Conservation (phyloP, 306 rosid species). For the Castanopsis chinensis region DNA sequence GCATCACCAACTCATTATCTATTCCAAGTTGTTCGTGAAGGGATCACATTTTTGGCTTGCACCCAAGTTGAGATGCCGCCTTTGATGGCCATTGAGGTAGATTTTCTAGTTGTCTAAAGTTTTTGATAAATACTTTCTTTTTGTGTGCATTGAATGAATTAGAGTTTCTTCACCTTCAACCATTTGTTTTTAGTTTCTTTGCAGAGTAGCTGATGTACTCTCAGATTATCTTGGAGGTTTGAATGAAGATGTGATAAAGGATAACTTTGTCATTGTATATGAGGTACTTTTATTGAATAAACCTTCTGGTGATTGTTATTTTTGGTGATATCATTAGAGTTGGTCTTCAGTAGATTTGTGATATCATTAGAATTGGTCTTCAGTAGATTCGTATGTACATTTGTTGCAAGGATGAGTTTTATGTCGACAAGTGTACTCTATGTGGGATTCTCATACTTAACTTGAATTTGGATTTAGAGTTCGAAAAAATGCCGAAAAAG, state of each 20-base stretch:
- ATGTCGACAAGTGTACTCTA: background rate
- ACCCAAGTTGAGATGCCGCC: constrained; percentile 99
- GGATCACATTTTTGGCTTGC: constrained; percentile 94
- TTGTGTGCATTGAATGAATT: background rate
- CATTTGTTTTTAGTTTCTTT: constrained; percentile 69
- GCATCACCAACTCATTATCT: constrained; percentile 97
- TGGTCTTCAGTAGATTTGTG: background rate
- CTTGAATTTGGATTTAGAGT: background rate
- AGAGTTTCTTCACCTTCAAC: constrained; percentile 28
- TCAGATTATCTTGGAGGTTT: constrained; percentile 83
- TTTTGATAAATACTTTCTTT: background rate
- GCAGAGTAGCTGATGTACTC: constrained; percentile 95
- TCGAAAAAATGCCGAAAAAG: background rate
- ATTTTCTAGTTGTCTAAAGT: background rate
- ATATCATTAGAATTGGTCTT: background rate
- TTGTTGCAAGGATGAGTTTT: background rate
- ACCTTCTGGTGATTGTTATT: constrained; percentile 1
- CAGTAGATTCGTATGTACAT: background rate
- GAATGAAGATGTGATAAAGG: constrained; percentile 87
- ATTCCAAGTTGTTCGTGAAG: constrained; percentile 85
- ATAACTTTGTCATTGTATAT: constrained; percentile 82
- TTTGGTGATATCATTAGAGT: background rate
- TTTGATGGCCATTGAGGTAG: constrained; percentile 92
- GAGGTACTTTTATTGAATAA: constrained; percentile 50
- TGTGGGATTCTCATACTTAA: background rate